Evolutionary conservation across 2,329 filamentous ascomycete genomes (phyloP).

Genomic region (Dactylonectria macrodidyma): DNA sequence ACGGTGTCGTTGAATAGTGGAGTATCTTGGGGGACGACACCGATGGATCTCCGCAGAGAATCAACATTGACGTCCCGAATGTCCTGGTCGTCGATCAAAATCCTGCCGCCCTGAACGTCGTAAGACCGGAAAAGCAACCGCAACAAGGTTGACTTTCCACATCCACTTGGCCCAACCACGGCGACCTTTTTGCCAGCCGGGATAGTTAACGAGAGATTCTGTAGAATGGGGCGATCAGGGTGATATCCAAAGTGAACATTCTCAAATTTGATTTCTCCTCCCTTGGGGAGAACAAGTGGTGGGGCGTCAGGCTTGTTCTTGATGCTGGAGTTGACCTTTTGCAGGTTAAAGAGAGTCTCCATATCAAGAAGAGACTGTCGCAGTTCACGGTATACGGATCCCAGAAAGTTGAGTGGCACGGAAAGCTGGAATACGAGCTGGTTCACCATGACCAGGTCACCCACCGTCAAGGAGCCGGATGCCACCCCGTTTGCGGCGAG

Average conservation of each 20-base stretch:
- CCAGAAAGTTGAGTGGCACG: slow-evolving; percentile 96
- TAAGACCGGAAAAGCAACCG: slow-evolving; percentile 95
- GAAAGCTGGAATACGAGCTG: slow-evolving; percentile 98
- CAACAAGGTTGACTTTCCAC: slow-evolving; percentile 95
- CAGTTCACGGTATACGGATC: slow-evolving; percentile 97
- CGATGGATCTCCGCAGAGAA: slow-evolving; percentile 87
- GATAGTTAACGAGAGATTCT: slow-evolving; percentile 88
- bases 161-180: slow-evolving; percentile 94
- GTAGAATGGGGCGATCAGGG: slow-evolving; percentile 87
- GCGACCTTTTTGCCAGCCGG: slow-evolving; percentile 97
- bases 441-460: slow-evolving; percentile 98
- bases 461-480: slow-evolving; percentile 85
- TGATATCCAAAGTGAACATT: slow-evolving; percentile 97
- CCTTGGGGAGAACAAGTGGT: slow-evolving; percentile 78
- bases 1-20: slow-evolving; percentile 98
- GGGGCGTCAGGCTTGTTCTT: slow-evolving; percentile 83
- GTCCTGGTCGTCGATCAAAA: slow-evolving; percentile 94
- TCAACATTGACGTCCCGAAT: slow-evolving; percentile 87
- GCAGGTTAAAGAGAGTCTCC: slow-evolving; percentile 97
- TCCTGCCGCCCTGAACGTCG: slow-evolving; percentile 87
- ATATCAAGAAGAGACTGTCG: slow-evolving; percentile 96
- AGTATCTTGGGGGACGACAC: slow-evolving; percentile 97
- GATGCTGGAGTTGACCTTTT: slow-evolving; percentile 94
- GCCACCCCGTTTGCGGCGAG: slow-evolving; percentile 92
- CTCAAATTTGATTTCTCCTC: slow-evolving; percentile 93